Evolutionary conservation across 31 red algal species (phyloP).

Genomic region (Bonnemaisonia californica): DNA sequence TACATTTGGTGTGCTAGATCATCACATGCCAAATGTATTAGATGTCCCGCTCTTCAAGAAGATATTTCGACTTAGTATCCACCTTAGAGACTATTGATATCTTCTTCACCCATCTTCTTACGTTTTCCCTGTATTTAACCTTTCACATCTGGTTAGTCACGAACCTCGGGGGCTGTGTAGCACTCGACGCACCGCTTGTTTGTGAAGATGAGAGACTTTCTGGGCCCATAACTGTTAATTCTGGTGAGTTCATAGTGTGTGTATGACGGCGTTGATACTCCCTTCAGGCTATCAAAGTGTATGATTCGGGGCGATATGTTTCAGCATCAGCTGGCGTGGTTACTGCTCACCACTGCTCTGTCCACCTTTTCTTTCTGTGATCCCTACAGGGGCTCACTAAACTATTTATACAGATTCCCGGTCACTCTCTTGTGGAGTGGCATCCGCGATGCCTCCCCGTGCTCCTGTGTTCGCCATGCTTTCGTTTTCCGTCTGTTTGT

Average conservation of each 20-base stretch:
- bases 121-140: background rate
- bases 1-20: background rate
- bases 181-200: background rate
- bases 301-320: background rate
- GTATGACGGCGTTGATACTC: background rate
- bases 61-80: background rate
- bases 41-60: background rate
- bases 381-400: too few species aligned
- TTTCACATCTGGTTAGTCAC: conserved; percentile 16
- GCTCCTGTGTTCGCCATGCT: too few species aligned
- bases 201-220: background rate
- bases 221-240: conserved; percentile 4
- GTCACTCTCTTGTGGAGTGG: too few species aligned
- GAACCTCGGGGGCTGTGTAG: background rate
- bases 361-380: background rate
- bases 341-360: background rate
- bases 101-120: background rate
- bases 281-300: conserved; percentile 3
- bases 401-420: too few species aligned
- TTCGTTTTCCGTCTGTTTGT: too few species aligned
- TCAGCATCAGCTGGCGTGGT: conserved; percentile 2
- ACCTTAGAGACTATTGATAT: background rate
- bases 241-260: background rate
- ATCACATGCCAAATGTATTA: conserved; percentile 25
- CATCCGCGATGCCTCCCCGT: too few species aligned